Evolutionary conservation across 2,329 filamentous ascomycete genomes (phyloP).

Genomic region (Epichloe sibirici): DNA sequence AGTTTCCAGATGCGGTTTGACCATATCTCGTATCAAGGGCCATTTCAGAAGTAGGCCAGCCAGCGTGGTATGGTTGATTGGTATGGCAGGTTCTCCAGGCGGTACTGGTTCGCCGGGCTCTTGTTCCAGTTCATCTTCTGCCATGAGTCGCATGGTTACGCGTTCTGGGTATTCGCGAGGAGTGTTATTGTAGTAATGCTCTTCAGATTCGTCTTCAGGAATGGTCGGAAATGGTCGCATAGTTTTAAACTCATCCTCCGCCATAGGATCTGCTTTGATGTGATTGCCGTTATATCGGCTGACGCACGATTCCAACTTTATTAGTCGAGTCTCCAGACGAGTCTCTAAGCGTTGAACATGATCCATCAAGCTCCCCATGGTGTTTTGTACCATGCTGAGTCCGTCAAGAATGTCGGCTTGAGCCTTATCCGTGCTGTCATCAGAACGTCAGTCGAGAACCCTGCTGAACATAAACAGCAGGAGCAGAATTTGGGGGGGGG

Average conservation of each 20-base stretch:
- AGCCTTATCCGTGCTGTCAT: constrained; percentile 43
- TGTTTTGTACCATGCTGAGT: constrained; percentile 29
- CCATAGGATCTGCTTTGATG: constrained; percentile 17
- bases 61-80: constrained; percentile 80
- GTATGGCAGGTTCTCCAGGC: constrained; percentile 57
- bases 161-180: constrained; percentile 18
- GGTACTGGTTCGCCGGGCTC: constrained; percentile 39
- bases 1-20: constrained; percentile 34
- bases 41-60: constrained; percentile 70
- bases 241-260: constrained; percentile 19
- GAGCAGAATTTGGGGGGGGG: neutral
- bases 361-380: constrained; percentile 23
- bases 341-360: constrained; percentile 28
- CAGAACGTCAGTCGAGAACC: constrained; percentile 6
- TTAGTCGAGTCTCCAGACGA: constrained; percentile 25
- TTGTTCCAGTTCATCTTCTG: constrained; percentile 37
- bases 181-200: constrained; percentile 12
- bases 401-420: constrained; percentile 47
- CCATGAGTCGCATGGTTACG: constrained; percentile 17
- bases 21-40: constrained; percentile 54
- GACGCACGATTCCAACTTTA: constrained; percentile 21
- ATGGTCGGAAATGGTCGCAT: constrained; percentile 11
- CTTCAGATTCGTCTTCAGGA: constrained; percentile 4
- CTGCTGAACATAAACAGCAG: neutral
- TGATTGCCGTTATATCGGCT: constrained; percentile 6